Base-by-base conservation (phyloP, 768 basidiomycete species). In the Heimioporus sp. region DNA sequence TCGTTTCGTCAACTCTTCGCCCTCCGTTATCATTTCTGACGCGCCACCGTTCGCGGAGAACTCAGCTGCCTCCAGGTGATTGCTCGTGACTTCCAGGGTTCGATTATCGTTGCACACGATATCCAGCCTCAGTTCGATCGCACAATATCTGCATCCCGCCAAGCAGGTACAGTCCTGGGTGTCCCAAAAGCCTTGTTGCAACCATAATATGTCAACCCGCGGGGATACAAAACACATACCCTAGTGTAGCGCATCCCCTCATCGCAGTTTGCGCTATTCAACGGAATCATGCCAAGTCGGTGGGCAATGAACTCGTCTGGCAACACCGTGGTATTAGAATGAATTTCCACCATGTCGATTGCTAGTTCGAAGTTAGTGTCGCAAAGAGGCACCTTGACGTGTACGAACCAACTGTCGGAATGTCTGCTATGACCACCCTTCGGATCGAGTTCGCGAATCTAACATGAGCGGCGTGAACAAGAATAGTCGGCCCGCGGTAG, bases 281-380 rank as follows among this genome's bases (percentile, higher is more conserved):
- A 76, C 9, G 97, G 97, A 28, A 99, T 79, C 83, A 97, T 88
- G 20, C 97, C 97, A 30, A 99, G 77, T 46, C 97, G 83, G 70
- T 99, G 97, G 0, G 94, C 92, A 54, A 99, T 88, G 73, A 94
- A 97, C 73, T 99, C 97, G 71, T 99, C 97, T 2, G 95, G 92
- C 19, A 99, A 73, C 4, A 97, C 95, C 2, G 91, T 85, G 5
- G 92, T 93, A 68, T 99, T 99, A 49, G 80, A 80, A 53, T 87
- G 81, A 57, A 98, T 88, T 70, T 93, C 90, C 11, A 98, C 96
- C 72, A 96, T 87, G 74, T 99, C 97, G 57, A 99, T 98, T 34
- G 95, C 97, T 98, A 63, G 24, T 19, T 44, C 32, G 13, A 8
- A 32, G 19, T 57, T 36, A 62, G 59, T 34, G 34, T 37, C 7